A percentile compares a stretch with the other conserved stretches of the same genome.
These are phyloP conservation scores for Luffa acutangula DNA, from an alignment of 306 rosid genomes.

Conservation along the genomic window DNA sequence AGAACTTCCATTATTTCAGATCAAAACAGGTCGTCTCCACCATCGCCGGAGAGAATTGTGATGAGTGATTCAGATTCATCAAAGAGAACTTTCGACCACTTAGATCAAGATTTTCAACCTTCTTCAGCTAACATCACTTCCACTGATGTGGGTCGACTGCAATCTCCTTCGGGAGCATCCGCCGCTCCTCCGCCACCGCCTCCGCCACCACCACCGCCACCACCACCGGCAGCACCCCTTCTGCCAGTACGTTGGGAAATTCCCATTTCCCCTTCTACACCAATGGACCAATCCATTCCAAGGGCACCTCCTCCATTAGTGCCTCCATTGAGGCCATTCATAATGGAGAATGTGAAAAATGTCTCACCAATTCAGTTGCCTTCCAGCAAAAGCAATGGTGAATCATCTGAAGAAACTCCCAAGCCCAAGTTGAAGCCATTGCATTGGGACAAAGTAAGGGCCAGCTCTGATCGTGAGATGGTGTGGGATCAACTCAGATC, in stretches of 20 bases:
- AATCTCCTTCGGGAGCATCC: constrained; percentile 4
- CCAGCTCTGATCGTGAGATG: constrained; percentile 93
- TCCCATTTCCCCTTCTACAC: constrained; percentile 19
- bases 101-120: constrained; percentile 10
- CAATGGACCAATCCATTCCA: constrained; percentile 19
- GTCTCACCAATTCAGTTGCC: constrained; percentile 64
- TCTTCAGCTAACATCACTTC: neutral
- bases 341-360: constrained; percentile 17
- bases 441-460: constrained; percentile 99
- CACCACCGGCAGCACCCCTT: constrained; percentile 9
- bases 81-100: neutral
- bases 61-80: constrained; percentile 19
- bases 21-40: neutral
- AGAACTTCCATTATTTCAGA: constrained; percentile 5
- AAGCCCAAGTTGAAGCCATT: constrained; percentile 86
- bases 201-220: constrained; percentile 14
- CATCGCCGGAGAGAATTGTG: constrained; percentile 20
- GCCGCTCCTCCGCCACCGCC: constrained; percentile 20
- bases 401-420: constrained; percentile 33
- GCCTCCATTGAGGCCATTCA: constrained; percentile 39
- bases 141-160: neutral
- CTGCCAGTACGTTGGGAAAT: constrained; percentile 12
- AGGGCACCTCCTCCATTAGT: constrained; percentile 25
- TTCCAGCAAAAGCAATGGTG: constrained; percentile 22
- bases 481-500: constrained; percentile 98